Conservation (phyloP, 306 rosid species). For the Medicago truncatula region MtrunA17r5.0-ANR NC_053048.1:23391001-23391500, state of each 20-base stretch:
- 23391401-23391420: too few species aligned
- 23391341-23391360: too few species aligned
- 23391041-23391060: not conserved
- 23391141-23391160: not conserved
- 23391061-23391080: not conserved
- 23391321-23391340: too few species aligned
- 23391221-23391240: too few species aligned
- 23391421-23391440: too few species aligned
- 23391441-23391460: not conserved
- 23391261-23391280: not conserved
- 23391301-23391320: too few species aligned
- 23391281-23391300: too few species aligned
- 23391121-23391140: not conserved
- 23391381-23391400: too few species aligned
- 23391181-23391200: conserved; percentile 2
- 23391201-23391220: not conserved
- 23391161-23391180: not conserved
- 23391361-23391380: too few species aligned
- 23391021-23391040: not conserved
- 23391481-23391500: not conserved
- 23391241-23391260: too few species aligned
- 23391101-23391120: not conserved
- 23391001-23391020: too few species aligned
- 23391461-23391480: too few species aligned
- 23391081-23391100: not conserved